Percentiles rank a stretch among this genome's conserved stretches.
phyloP scores from a whole-genome alignment of 2,329 filamentous ascomycete genomes.

The Zymoseptoria passerinii region DNA sequence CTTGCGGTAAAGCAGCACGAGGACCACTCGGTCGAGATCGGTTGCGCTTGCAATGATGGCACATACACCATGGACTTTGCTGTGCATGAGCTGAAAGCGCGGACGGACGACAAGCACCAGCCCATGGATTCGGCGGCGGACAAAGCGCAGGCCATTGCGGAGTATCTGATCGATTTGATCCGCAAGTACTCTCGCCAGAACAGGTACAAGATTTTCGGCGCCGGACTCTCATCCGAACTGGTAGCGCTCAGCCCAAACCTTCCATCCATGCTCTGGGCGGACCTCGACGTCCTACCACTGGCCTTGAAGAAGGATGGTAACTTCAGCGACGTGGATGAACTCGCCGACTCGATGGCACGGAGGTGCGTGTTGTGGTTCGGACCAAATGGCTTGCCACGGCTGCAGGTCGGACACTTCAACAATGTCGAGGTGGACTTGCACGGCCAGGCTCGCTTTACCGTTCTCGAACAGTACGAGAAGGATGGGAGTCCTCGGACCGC shows the following conservation, averaged over 20 bases:
- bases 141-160: constrained; percentile 18
- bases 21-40: constrained; percentile 41
- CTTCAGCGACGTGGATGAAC: constrained; percentile 53
- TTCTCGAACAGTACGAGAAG: constrained; percentile 49
- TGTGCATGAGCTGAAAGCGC: constrained; percentile 46
- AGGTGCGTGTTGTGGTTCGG: constrained; percentile 74
- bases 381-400: constrained; percentile 59
- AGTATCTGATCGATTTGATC: constrained; percentile 52
- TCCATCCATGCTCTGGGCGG: constrained; percentile 64
- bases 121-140: constrained; percentile 2
- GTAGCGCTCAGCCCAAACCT: constrained; percentile 55
- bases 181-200: constrained; percentile 55
- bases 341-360: constrained; percentile 71
- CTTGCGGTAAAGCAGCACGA: constrained; percentile 10
- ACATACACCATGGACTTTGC: constrained; percentile 68
- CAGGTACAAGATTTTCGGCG: constrained; percentile 65
- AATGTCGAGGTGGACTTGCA: constrained; percentile 62
- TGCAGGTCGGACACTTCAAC: constrained; percentile 58
- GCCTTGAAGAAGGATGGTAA: constrained; percentile 47
- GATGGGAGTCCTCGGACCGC: constrained; percentile 58
- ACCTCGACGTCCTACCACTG: constrained; percentile 68
- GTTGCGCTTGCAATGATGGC: constrained; percentile 63
- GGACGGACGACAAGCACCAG: constrained; percentile 3
- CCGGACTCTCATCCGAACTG: constrained; percentile 57
- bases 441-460: constrained; percentile 54